Evolutionary conservation across 768 basidiomycete species (phyloP).

Genomic region (Termitomyces sp.): DNA sequence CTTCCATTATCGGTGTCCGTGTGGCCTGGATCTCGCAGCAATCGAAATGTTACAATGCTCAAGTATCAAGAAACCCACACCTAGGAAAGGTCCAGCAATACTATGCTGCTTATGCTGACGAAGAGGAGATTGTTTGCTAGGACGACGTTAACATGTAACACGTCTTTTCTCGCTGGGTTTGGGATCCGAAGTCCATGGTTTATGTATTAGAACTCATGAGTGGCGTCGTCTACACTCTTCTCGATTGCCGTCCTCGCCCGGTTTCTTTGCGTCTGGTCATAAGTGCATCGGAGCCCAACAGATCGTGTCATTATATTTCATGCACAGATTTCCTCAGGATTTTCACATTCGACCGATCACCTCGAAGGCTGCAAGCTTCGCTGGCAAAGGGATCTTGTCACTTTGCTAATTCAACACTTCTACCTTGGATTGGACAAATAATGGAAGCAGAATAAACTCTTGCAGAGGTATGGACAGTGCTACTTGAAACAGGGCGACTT

Average conservation of each 20-base stretch:
- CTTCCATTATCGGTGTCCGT: no score
- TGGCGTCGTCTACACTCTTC: neutral
- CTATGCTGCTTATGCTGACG: neutral
- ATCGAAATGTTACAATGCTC: neutral
- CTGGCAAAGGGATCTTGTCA: neutral
- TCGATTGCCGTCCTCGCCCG: constrained; percentile 1
- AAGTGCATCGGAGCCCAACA: neutral
- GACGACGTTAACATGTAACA: constrained; percentile 10
- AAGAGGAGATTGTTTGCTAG: neutral
- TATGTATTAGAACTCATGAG: neutral
- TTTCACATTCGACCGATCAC: neutral
- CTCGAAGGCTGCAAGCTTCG: neutral
- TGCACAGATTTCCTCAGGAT: neutral
- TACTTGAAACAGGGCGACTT: neutral
- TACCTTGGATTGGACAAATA: neutral
- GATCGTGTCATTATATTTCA: neutral
- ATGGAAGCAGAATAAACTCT: neutral
- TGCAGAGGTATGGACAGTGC: neutral
- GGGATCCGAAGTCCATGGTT: neutral
- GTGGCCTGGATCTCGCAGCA: no score
- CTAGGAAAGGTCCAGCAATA: constrained; percentile 7
- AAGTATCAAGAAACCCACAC: neutral
- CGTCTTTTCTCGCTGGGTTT: constrained; percentile 3
- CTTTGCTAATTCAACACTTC: neutral
- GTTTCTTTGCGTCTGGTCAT: neutral